phyloP scores from a whole-genome alignment of 495 filamentous ascomycete species.

The Entonaema liquescens region DNA sequence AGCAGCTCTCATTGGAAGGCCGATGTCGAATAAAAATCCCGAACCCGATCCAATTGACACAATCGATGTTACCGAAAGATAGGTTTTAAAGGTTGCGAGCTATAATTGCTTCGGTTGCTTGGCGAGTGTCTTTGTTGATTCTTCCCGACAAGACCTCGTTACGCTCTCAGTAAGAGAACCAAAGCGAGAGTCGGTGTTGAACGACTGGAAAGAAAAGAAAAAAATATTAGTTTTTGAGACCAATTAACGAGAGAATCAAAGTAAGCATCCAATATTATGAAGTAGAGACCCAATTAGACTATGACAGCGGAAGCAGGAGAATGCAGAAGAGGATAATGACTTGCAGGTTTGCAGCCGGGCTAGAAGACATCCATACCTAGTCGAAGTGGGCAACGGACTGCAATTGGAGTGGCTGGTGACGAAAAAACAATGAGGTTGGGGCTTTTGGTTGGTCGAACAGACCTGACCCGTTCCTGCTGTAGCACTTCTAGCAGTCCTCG shows the following conservation, averaged over 20 bases:
- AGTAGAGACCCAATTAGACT: constrained; percentile 33
- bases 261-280: constrained; percentile 31
- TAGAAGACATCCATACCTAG: constrained; percentile 19
- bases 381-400: constrained; percentile 27
- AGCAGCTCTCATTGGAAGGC: constrained; percentile 15
- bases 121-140: constrained; percentile 35
- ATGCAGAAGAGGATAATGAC: constrained; percentile 34
- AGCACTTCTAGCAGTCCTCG: background rate
- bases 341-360: constrained; percentile 26
- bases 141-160: constrained; percentile 21
- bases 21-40: background rate
- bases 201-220: constrained; percentile 15
- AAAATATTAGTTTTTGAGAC: constrained; percentile 18
- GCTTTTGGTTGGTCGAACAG: constrained; percentile 33
- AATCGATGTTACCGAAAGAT: background rate
- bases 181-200: constrained; percentile 20
- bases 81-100: constrained; percentile 4
- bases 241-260: constrained; percentile 38
- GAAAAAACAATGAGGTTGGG: constrained; percentile 45
- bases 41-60: constrained; percentile 11
- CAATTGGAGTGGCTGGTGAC: constrained; percentile 44
- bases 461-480: constrained; percentile 7
- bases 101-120: constrained; percentile 19
- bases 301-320: constrained; percentile 36
- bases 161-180: constrained; percentile 1